A percentile compares a stretch with the other conserved stretches of the same genome.
These are phyloP conservation scores for Tricholoma furcatifolium DNA, from an alignment of 768 basidiomycete species.

Conservation along the genomic window DNA sequence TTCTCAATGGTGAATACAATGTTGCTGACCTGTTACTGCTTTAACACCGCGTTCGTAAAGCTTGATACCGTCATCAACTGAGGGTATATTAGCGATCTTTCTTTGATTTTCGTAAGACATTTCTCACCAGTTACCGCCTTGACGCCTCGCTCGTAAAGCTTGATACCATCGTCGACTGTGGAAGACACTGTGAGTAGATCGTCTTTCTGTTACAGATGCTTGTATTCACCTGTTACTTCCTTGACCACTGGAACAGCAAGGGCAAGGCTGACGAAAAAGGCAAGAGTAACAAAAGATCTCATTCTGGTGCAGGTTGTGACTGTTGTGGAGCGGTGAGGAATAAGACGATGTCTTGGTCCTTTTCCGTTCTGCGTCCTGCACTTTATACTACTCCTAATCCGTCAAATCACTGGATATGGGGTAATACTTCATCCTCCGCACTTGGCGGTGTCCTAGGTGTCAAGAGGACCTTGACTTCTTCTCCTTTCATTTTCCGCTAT, in stretches of 20 bases:
- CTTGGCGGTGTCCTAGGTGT: constrained; percentile 1
- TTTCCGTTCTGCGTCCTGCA: not conserved
- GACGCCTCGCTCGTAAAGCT: constrained; percentile 1
- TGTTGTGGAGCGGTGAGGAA: not conserved
- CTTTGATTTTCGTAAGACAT: no score
- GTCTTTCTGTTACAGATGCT: not conserved
- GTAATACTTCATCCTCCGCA: not conserved
- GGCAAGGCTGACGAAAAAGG: constrained; percentile 7
- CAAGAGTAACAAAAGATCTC: constrained; percentile 6
- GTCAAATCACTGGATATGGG: not conserved
- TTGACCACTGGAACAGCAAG: constrained; percentile 6
- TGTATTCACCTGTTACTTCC: constrained; percentile 1
- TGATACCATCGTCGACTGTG: constrained; percentile 2
- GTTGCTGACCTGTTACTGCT: not conserved
- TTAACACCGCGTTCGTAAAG: constrained; percentile 5
- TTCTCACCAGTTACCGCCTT: not conserved
- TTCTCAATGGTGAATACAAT: not conserved
- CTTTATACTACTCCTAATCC: constrained; percentile 1
- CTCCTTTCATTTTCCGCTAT: not conserved
- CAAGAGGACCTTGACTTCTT: not conserved
- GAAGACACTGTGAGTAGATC: not conserved
- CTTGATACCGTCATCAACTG: constrained; percentile 6
- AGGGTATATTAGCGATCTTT: not conserved
- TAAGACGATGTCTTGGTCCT: constrained; percentile 5
- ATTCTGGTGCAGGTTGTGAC: not conserved